Evolutionary conservation across 1,284 basidiomycete species (phyloP).

Genomic region (Ceratobasidium papillatum): DNA sequence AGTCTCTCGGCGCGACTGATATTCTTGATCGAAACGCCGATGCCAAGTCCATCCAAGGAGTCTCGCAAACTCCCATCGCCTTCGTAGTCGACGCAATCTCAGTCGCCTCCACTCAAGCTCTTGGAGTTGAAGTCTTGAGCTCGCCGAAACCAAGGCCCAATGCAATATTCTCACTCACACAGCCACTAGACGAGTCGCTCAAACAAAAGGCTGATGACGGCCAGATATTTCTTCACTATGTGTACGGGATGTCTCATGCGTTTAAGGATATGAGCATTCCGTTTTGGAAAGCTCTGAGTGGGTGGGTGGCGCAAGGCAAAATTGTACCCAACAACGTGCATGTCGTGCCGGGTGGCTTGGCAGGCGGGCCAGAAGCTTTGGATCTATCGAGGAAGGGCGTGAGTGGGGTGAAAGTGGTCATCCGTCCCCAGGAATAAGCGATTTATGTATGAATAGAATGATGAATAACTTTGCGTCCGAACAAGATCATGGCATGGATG

Average conservation of each 20-base stretch:
- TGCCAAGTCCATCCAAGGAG: constrained; percentile 48
- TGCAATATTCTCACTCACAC: constrained; percentile 42
- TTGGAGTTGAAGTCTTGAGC: constrained; percentile 46
- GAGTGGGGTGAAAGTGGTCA: no score
- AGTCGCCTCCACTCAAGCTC: constrained; percentile 49
- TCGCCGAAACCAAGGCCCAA: no score
- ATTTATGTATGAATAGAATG: no score
- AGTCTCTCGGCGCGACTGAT: constrained; percentile 63
- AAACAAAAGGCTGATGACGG: not conserved
- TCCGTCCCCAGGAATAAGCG: no score
- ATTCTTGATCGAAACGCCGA: constrained; percentile 58
- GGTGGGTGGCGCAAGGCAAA: constrained; percentile 11
- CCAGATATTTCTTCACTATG: not conserved
- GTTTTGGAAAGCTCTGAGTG: not conserved
- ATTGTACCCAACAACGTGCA: constrained; percentile 8
- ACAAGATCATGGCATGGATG: no score
- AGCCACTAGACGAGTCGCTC: not conserved
- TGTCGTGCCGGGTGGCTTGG: not conserved
- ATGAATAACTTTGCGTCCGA: no score
- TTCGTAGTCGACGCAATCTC: constrained; percentile 57
- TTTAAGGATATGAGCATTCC: constrained; percentile 22
- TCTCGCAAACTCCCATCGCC: constrained; percentile 21
- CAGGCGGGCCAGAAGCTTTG: constrained; percentile 4
- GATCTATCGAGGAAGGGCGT: not conserved
- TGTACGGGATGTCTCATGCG: not conserved